Evolutionary conservation across 441 rosid genomes (phyloP), one percentile per base, ranked within the genome.

Genomic region (Breynia disticha): DNA sequence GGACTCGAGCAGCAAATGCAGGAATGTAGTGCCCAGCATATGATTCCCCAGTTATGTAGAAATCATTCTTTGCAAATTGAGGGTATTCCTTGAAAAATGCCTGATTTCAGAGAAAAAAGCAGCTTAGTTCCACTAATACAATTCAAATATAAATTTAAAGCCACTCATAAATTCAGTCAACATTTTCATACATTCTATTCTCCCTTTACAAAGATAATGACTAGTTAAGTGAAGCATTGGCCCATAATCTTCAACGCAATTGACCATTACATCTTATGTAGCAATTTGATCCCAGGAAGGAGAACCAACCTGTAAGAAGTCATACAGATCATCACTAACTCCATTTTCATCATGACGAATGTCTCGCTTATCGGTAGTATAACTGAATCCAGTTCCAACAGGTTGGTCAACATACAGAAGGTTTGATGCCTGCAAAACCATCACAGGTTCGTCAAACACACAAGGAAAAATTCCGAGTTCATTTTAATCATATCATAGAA

Each of bases 11-110:
- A 71, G 98, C 98, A 74, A 91, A 75, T 64, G 98, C 97, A 14
- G 97, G 98, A 64, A 91, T 91, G 56, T 91, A 91, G 76, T 91
- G 98, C 44, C 98, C 97, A 60, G 97, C 97, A 72, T 88, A 91
- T 63, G 98, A 91, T 75, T 91, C 98, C 51, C 97, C 98, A 9
- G 97, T 91, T 50, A 91, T 86, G 72, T 72, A 91, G 55, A 91
- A 88, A 69, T 88, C 97, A 45, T 91, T 91, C 39, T 79, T 47
- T 1, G 79, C 81, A 20, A 86, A 61, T 67, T 81, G 72, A 57
- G 98, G 95, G 66, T 91, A 97, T 73, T 88, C 97, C 35, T 49
- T 70, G 61, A 91, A 88, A 80, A 91, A 91, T 57, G 95, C 95
- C 98, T 91, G 65, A 44, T 21, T 54, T 49, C 16, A 63, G 16